A percentile compares a stretch with the other conserved stretches of the same genome.
Conservation (phyloP, 305 asterid species). For the Fraxinus floribunda region DNA sequence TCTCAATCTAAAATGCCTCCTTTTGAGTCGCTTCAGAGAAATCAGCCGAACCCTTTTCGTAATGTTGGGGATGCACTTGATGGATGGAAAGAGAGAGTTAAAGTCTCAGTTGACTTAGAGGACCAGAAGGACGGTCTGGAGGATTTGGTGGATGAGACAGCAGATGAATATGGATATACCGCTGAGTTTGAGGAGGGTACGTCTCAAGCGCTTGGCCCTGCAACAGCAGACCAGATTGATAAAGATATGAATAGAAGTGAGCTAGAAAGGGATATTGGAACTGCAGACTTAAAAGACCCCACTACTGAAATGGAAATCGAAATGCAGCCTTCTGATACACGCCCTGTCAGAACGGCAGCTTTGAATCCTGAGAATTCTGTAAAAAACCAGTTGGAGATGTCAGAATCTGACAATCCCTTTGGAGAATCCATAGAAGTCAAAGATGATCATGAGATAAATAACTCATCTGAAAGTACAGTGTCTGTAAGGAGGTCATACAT, state of each 20-base stretch:
- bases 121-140: conserved; percentile 40
- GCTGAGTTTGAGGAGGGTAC: conserved; percentile 81
- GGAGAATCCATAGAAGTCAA: conserved; percentile 44
- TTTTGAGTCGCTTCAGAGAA: conserved; percentile 50
- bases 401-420: conserved; percentile 43
- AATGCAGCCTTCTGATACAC: conserved; percentile 44
- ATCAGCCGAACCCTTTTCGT: conserved; percentile 80
- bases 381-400: conserved; percentile 27
- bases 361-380: conserved; percentile 33
- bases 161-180: conserved; percentile 84
- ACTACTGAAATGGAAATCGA: conserved; percentile 50
- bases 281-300: conserved; percentile 38
- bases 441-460: conserved; percentile 26
- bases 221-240: conserved; percentile 76
- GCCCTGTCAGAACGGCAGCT: conserved; percentile 39
- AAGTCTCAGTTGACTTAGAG: conserved; percentile 72
- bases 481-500: conserved; percentile 49
- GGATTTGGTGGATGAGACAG: conserved; percentile 65
- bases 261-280: conserved; percentile 42
- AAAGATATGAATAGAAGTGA: conserved; percentile 53
- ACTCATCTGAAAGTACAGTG: conserved; percentile 49
- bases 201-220: conserved; percentile 96
- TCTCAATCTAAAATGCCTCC: conserved; percentile 40
- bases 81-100: conserved; percentile 94
- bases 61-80: conserved; percentile 93